Conservation (phyloP, 2,329 filamentous ascomycete species). For the Sphaerulina vaccinii region DNA sequence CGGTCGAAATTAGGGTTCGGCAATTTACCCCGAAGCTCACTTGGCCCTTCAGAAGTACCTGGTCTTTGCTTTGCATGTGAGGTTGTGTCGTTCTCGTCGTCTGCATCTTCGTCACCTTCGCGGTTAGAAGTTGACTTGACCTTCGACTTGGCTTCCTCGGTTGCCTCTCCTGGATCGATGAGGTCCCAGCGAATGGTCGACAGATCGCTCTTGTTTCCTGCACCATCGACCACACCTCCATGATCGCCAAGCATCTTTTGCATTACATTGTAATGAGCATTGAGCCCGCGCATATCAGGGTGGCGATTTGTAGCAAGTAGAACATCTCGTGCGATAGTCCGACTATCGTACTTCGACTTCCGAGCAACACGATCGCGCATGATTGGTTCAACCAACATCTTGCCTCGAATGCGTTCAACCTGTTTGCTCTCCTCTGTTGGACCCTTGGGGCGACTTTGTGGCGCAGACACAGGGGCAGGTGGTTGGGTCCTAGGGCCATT, state of each 20-base stretch:
- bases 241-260: conserved; percentile 42
- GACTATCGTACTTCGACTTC: conserved; percentile 57
- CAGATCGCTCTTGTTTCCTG: conserved; percentile 47
- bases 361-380: conserved; percentile 48
- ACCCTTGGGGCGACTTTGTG: conserved; percentile 25
- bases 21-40: background rate
- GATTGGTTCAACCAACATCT: conserved; percentile 46
- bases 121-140: conserved; percentile 14
- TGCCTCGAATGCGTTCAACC: conserved; percentile 34
- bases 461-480: conserved; percentile 5
- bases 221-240: conserved; percentile 39
- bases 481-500: conserved; percentile 9
- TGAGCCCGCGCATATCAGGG: conserved; percentile 58
- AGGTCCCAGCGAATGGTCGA: conserved; percentile 62
- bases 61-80: conserved; percentile 16
- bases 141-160: conserved; percentile 24
- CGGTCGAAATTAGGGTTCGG: conserved; percentile 4
- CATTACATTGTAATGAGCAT: conserved; percentile 53
- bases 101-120: conserved; percentile 17
- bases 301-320: conserved; percentile 62
- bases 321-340: conserved; percentile 63
- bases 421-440: conserved; percentile 33
- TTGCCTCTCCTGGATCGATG: conserved; percentile 56
- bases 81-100: conserved; percentile 30
- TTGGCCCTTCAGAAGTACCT: background rate